A percentile compares a stretch with the other conserved stretches of the same genome.
Conservation (phyloP, 176 grass and related monocot species). For the Aegilops bicornis region DNA sequence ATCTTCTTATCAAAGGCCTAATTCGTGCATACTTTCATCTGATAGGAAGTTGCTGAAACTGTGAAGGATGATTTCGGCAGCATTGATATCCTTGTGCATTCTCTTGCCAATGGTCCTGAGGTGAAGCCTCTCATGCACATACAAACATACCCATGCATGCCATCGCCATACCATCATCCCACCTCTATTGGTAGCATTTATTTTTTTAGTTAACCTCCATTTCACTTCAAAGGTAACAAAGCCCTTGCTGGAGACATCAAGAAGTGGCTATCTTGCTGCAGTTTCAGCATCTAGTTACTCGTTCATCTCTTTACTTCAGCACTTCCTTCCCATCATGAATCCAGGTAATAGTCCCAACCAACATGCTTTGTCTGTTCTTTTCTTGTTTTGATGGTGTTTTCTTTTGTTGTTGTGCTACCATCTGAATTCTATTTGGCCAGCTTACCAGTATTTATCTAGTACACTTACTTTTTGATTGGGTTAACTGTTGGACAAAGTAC, state of each 20-base stretch:
- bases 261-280: constrained; percentile 90
- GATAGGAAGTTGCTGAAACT: constrained; percentile 82
- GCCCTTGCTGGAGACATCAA: constrained; percentile 90
- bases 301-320: constrained; percentile 80
- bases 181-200: neutral
- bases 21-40: constrained; percentile 26
- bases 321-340: constrained; percentile 97
- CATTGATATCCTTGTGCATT: constrained; percentile 97
- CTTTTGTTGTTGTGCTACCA: neutral
- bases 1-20: neutral
- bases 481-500: neutral
- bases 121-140: constrained; percentile 24
- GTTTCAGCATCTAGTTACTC: constrained; percentile 98
- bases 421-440: neutral
- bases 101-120: constrained; percentile 97
- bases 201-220: neutral
- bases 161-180: neutral
- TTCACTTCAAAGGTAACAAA: constrained; percentile 63
- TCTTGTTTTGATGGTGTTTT: neutral
- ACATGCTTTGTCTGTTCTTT: constrained; percentile 8
- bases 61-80: constrained; percentile 96
- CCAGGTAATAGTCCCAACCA: constrained; percentile 49
- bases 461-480: neutral
- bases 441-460: neutral
- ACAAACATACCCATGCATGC: neutral